Evolutionary conservation across 495 filamentous ascomycete genomes (phyloP), one percentile per base, ranked within the genome.

Genomic region (Aspergillus biplanus): DNA sequence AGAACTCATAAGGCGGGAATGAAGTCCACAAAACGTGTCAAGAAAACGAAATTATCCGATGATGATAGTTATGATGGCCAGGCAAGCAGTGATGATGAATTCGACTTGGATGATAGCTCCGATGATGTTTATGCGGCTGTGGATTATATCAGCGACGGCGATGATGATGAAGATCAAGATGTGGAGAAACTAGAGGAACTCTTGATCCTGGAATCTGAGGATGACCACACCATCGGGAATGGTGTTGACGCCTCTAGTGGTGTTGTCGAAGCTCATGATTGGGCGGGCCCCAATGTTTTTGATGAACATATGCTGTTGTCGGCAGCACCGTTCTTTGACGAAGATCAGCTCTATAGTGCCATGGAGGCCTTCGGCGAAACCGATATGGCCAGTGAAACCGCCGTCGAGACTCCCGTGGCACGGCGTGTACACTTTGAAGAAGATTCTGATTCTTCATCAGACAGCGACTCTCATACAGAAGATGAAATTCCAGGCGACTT

Each of bases 41-140:
- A 65, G 49, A 82, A 83, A 69, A 77, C 78, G 58, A 83, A 81
- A 65, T 74, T 78, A 35, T 85, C 86, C 6, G 85, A 90, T 62
- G 87, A 92, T 59, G 87, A 89, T 58, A 84, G 82, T 50, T 90
- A 90, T 69, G 87, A 87, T 21, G 89, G 79, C 15, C 70, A 73
- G 32, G 65, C 68, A 27, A 71, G 73, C 56, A 79, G 77, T 56
- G 69, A 73, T 53, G 68, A 59, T 32, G 70, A 69, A 33, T 72
- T 69, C 33, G 75, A 76, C 56, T 68, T 71, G 12, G 73, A 75
- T 34, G 76, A 79, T 12, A 75, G 72, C 65, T 80, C 79, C 42
- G 89, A 92, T 65, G 88, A 90, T 68, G 82, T 85, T 42, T 92
- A 93, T 71, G 88, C 88, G 13, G 90, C 82, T 16, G 87, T 94